Base-by-base conservation (phyloP, 164 flowering plant species). In the Houttuynia cordata region DNA sequence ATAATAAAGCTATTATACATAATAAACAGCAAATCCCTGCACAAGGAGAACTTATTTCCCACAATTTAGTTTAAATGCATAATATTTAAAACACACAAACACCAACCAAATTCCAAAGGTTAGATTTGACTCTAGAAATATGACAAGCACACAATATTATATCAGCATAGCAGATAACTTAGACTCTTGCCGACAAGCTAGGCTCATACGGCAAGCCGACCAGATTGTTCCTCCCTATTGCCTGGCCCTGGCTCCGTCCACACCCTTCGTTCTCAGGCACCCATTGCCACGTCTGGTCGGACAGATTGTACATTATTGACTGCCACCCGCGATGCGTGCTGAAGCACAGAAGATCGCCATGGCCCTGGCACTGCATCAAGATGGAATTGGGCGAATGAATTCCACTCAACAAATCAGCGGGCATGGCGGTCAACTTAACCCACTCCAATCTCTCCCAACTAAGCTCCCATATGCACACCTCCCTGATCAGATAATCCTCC, bases 291-390 rank as follows among this genome's bases (percentile, higher is more conserved):
- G 55, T 59, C 51, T 23, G 42, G 24, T 71, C 68, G 37, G 39
- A 20, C 60, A 67, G 53, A 51, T 71, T 58, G 40, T 67, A 63
- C 17, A 71, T 64, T 45, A 71, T 61, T 0, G 74, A 71, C 60
- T 67, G 71, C 71, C 74, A 71, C 19, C 71, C 71, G 14, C 68
- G 58, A 57, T 71, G 71, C 23, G 71, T 67, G 51, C 71, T 71
- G 64, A 71, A 67, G 60, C 74, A 71, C 66, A 67, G 23, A 7
- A 71, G 59, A 64, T 71, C 74, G 12, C 71, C 71, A 58, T 67
- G 66, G 18, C 74, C 70, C 23, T 67, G 74, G 49, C 74, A 71
- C 42, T 71, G 71, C 10, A 71, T 61, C 60, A 71, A 64, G 47
- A 67, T 56, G 1, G 66, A 71, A 42, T 67, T 64, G 18, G 71